Percentiles rank a stretch among this genome's conserved stretches.
Conservation (phyloP, 225 moss, liverwort and hornwort species). For the Marchantia polymorpha region DNA sequence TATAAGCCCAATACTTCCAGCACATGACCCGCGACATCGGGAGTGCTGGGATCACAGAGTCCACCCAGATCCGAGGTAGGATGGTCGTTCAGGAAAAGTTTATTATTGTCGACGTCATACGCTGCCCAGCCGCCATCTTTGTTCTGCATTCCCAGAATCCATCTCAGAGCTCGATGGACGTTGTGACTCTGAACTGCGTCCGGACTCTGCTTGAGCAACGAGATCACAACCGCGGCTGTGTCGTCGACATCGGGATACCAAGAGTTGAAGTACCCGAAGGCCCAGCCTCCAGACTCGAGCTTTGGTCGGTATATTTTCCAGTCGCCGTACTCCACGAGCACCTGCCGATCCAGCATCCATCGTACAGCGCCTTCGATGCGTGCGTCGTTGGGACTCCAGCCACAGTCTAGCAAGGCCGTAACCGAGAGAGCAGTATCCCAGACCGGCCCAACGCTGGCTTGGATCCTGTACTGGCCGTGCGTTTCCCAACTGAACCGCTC, state of each 20-base stretch:
- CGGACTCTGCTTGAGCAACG: slow-evolving; percentile 9
- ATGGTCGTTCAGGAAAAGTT: slow-evolving; percentile 11
- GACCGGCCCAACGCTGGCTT: slow-evolving; percentile 9
- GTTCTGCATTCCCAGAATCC: slow-evolving; percentile 22
- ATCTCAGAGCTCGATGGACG: slow-evolving; percentile 12
- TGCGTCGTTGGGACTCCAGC: background rate
- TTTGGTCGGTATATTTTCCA: slow-evolving; percentile 22
- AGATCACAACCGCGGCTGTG: slow-evolving; percentile 5
- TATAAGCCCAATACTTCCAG: slow-evolving; percentile 5
- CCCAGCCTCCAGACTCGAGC: slow-evolving; percentile 14
- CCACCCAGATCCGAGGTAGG: slow-evolving; percentile 21
- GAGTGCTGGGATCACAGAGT: slow-evolving; percentile 18
- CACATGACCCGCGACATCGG: background rate
- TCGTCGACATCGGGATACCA: slow-evolving; percentile 28
- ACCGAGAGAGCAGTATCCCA: slow-evolving; percentile 17
- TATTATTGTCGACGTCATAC: slow-evolving; percentile 18
- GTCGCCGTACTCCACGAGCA: slow-evolving; percentile 16
- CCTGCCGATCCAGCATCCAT: slow-evolving; percentile 16
- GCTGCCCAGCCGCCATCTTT: slow-evolving; percentile 24
- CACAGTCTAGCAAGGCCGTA: slow-evolving; percentile 12
- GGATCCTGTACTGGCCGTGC: background rate
- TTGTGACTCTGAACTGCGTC: background rate
- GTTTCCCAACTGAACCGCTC: slow-evolving; percentile 20
- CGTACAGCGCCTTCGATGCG: slow-evolving; percentile 6
- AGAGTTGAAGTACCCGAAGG: slow-evolving; percentile 20